Percentiles rank a stretch among this genome's conserved stretches.
Conservation (phyloP, 2,329 filamentous ascomycete genomes). For the Ophiocordyceps sinensis region DNA sequence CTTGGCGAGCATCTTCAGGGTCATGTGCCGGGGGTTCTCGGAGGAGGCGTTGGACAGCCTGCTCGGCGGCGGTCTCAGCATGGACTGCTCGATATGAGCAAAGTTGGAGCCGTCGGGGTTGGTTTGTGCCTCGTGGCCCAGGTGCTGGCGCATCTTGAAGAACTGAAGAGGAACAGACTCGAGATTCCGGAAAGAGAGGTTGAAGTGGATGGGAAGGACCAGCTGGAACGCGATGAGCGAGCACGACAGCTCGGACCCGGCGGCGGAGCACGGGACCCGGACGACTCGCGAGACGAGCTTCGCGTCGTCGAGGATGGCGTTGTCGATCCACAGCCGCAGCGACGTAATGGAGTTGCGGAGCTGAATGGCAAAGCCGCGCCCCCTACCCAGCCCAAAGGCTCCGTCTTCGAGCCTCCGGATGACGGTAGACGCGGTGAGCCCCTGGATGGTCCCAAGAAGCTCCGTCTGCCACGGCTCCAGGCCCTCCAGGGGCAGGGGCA, state of each 20-base stretch:
- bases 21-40: neutral
- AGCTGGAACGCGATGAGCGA: conserved; percentile 40
- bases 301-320: conserved; percentile 31
- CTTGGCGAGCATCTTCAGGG: neutral
- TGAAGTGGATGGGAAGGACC: conserved; percentile 46
- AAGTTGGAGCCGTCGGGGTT: conserved; percentile 44
- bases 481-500: conserved; percentile 34
- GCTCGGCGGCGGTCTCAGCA: neutral
- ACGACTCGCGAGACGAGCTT: conserved; percentile 27
- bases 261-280: conserved; percentile 22
- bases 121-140: conserved; percentile 29
- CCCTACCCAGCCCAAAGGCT: neutral
- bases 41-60: neutral
- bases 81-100: conserved; percentile 14
- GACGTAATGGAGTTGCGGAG: conserved; percentile 27
- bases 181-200: conserved; percentile 33
- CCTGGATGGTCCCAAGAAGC: conserved; percentile 36
- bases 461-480: conserved; percentile 41
- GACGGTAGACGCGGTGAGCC: conserved; percentile 22
- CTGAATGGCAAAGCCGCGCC: conserved; percentile 25
- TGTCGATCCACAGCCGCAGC: conserved; percentile 26
- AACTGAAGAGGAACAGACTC: conserved; percentile 48
- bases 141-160: conserved; percentile 52
- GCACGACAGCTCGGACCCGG: conserved; percentile 1
- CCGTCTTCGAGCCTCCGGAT: conserved; percentile 21